Evolutionary conservation across 2,329 filamentous ascomycete species (phyloP).

Genomic region (Ascochyta pisi): DNA sequence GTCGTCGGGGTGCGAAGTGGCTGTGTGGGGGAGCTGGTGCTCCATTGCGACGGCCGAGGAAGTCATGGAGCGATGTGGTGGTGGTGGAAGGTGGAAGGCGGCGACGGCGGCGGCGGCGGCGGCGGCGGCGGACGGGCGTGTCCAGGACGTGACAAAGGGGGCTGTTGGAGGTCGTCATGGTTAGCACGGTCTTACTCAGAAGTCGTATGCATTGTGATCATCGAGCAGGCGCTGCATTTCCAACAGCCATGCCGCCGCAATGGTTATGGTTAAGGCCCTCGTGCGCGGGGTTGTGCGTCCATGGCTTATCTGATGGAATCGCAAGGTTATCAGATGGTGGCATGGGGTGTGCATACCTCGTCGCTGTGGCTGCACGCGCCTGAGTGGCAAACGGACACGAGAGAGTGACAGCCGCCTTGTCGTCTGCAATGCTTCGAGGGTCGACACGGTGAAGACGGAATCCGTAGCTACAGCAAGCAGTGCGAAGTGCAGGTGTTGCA

Average conservation of each 20-base stretch:
- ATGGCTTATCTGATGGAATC: conserved; percentile 13
- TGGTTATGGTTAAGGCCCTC: neutral
- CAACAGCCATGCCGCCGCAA: neutral
- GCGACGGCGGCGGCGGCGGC: neutral
- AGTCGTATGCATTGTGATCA: neutral
- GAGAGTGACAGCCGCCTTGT: conserved; percentile 21
- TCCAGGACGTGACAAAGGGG: conserved; percentile 13
- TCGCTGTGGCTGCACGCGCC: conserved; percentile 16
- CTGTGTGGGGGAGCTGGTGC: conserved; percentile 49
- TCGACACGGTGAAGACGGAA: conserved; percentile 15
- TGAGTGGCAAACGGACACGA: conserved; percentile 14
- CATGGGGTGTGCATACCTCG: conserved; percentile 9
- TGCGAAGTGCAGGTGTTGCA: neutral
- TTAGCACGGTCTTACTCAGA: conserved; percentile 18
- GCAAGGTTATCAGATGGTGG: conserved; percentile 23
- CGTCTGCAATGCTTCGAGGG: conserved; percentile 9
- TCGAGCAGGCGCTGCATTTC: conserved; percentile 5
- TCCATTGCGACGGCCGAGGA: conserved; percentile 24
- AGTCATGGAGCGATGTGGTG: conserved; percentile 11
- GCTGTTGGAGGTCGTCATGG: conserved; percentile 18
- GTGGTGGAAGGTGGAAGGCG: conserved; percentile 1
- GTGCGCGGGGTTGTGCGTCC: conserved; percentile 14
- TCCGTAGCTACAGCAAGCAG: neutral
- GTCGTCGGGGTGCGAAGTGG: conserved; percentile 56
- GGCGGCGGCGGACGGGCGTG: conserved; percentile 1